Conservation (phyloP, 2,329 filamentous ascomycete species). For the Aspergillus sp. region DNA sequence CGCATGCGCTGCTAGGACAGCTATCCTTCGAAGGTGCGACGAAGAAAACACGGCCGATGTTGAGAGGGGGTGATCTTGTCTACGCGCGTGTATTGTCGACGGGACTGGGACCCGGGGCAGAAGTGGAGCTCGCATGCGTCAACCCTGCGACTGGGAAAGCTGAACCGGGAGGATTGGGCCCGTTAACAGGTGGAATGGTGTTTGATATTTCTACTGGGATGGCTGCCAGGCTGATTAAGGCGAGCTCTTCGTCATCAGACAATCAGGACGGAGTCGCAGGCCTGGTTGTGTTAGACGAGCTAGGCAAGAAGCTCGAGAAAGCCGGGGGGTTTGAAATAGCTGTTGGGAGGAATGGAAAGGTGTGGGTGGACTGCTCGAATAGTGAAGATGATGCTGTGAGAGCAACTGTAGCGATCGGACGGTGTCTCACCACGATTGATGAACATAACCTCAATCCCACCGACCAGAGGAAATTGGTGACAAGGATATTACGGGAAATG, state of each 20-base stretch:
- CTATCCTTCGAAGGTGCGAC: conserved; percentile 91
- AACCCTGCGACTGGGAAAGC: conserved; percentile 82
- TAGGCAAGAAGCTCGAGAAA: conserved; percentile 69
- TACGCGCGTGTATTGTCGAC: conserved; percentile 82
- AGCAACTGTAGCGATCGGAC: conserved; percentile 74
- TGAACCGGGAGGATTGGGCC: conserved; percentile 83
- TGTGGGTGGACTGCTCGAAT: conserved; percentile 78
- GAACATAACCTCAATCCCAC: conserved; percentile 49
- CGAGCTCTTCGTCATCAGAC: conserved; percentile 38
- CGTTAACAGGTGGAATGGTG: conserved; percentile 80
- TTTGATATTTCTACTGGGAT: conserved; percentile 78
- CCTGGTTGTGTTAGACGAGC: conserved; percentile 73
- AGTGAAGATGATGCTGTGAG: conserved; percentile 59
- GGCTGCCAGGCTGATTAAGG: conserved; percentile 68
- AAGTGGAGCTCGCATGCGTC: conserved; percentile 88
- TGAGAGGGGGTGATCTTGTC: conserved; percentile 73
- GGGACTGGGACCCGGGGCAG: conserved; percentile 78
- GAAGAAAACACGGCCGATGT: conserved; percentile 83
- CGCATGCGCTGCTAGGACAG: conserved; percentile 72
- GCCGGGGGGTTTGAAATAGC: conserved; percentile 80
- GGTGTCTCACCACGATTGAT: conserved; percentile 76
- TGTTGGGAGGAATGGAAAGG: conserved; percentile 84
- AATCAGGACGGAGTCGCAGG: conserved; percentile 54
- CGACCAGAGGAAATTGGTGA: conserved; percentile 49
- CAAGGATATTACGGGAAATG: conserved; percentile 43